Base-by-base conservation (phyloP, 2,329 filamentous ascomycete species). In the Coniochaeta sp. region DNA sequence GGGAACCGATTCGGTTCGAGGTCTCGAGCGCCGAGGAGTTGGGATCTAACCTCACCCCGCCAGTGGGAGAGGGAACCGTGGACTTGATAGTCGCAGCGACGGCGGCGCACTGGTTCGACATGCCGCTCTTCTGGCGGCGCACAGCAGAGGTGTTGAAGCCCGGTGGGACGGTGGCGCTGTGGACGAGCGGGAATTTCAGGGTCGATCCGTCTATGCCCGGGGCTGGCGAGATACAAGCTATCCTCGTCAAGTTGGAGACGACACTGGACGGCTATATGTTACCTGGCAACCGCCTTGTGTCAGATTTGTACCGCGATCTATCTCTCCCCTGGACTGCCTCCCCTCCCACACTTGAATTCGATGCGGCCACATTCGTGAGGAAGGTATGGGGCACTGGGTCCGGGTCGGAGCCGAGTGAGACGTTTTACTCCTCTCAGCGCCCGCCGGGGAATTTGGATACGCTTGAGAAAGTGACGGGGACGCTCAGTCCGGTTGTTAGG, bases 41-140 rank as follows among this genome's bases (percentile, higher is more conserved):
- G 2, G 69, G 67, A 16, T 50, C 55, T 3, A 51, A 63, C 2
- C 53, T 69, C 13, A 51, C 56, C 10, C 60, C 51, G 27, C 58
- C 60, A 1, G 53, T 74, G 3, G 55, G 54, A 2, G 66, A 65
- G 38, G 54, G 55, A 38, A 65, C 63, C 50, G 70, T 80, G 8
- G 77, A 80, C 57, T 61, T 81, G n/a, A 66, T 80, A 55, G 74
- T 70, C 0, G 71, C 72, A 8, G 74, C 74, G 0, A 77, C 69
- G 3, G 72, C 76, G 0, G 76, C 76, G 0, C 80, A 83, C 61
- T 83, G 79, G 79, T 81, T 83, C 63, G 70, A 82, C 56, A 72
- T 81, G 70, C 56, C 65, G 0, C 51, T 51, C 0, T 82, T 82
- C 64, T 82, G 76, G 71, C 47, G 55, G 3, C 62, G 65, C 0